Conservation (phyloP, 805 yeast species). For the Yarrowia hollandica region DNA sequence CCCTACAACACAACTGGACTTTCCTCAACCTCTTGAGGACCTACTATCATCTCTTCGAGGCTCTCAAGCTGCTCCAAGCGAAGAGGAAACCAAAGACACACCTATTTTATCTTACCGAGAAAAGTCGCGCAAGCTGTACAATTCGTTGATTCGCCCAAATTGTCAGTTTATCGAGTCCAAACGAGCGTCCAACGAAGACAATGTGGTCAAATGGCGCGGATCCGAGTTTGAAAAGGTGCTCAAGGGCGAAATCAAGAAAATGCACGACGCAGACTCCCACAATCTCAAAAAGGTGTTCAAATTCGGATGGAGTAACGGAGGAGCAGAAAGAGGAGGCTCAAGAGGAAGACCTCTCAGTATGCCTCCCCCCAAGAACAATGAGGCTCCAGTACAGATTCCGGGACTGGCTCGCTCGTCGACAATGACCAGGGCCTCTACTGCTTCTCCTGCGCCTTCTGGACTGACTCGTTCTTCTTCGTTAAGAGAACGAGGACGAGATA, state of each 20-base stretch:
- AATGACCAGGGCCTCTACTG: not conserved
- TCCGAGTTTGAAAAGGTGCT: slow-evolving; percentile 7
- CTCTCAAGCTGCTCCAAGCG: not conserved
- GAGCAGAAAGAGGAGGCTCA: not conserved
- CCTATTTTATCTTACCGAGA: slow-evolving; percentile 6
- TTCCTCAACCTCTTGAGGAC: not conserved
- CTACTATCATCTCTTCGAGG: not conserved
- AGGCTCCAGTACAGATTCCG: not conserved
- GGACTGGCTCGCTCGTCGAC: slow-evolving; percentile 1
- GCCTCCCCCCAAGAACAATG: slow-evolving; percentile 11
- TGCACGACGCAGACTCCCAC: slow-evolving; percentile 5
- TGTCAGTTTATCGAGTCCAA: slow-evolving; percentile 20
- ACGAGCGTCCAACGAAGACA: not conserved
- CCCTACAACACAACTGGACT: not conserved
- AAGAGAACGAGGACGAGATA: slow-evolving; percentile 9
- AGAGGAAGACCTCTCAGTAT: slow-evolving; percentile 15
- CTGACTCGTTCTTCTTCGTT: not conserved
- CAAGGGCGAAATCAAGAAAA: slow-evolving; percentile 4
- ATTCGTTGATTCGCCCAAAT: slow-evolving; percentile 8
- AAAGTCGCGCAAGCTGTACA: slow-evolving; percentile 22
- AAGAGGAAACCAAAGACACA: not conserved
- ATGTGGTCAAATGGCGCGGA: slow-evolving; percentile 19
- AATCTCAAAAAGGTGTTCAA: slow-evolving; percentile 10
- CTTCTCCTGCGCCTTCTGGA: slow-evolving; percentile 6
- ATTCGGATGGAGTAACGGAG: slow-evolving; percentile 10